These are phyloP conservation scores for Neocatenulostroma microsporum DNA, from an alignment of 2,329 filamentous ascomycete species.

Conservation along the genomic window DNA sequence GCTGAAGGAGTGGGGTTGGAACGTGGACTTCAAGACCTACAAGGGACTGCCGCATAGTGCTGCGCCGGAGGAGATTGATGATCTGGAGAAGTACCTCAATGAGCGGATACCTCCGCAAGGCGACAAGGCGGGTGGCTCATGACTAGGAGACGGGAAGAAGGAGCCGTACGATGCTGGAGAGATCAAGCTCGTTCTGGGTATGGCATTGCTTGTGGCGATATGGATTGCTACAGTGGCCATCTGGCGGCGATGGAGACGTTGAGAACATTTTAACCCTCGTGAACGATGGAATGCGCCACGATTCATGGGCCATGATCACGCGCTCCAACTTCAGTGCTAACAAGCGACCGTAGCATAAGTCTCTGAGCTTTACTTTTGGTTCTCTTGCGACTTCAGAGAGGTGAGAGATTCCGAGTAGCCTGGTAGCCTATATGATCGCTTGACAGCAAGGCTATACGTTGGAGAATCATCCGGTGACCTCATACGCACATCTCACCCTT, in stretches of 20 bases:
- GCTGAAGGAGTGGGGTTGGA: slow-evolving; percentile 61
- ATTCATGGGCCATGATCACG: no score
- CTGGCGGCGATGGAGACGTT: slow-evolving; percentile 15
- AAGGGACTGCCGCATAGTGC: slow-evolving; percentile 70
- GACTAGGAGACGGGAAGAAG: slow-evolving; percentile 16
- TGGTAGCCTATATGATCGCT: no score
- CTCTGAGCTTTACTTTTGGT: no score
- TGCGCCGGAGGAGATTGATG: slow-evolving; percentile 68
- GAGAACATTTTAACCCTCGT: no score
- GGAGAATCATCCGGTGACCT: no score
- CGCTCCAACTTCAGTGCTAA: no score
- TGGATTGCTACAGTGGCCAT: slow-evolving; percentile 20
- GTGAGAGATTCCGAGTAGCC: no score
- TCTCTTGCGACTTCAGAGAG: no score
- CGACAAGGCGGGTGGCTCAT: slow-evolving; percentile 24
- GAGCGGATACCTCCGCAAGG: slow-evolving; percentile 45
- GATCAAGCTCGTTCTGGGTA: slow-evolving; percentile 20
- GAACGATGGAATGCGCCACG: no score
- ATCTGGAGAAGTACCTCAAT: slow-evolving; percentile 61
- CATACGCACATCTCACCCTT: no score
- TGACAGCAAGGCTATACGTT: no score
- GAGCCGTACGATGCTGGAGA: slow-evolving; percentile 26
- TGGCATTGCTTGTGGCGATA: slow-evolving; percentile 16
- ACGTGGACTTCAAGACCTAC: slow-evolving; percentile 70
- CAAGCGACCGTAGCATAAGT: no score